phyloP scores from a whole-genome alignment of 331 rosid species.

The Erythrophleum ivorense region DNA sequence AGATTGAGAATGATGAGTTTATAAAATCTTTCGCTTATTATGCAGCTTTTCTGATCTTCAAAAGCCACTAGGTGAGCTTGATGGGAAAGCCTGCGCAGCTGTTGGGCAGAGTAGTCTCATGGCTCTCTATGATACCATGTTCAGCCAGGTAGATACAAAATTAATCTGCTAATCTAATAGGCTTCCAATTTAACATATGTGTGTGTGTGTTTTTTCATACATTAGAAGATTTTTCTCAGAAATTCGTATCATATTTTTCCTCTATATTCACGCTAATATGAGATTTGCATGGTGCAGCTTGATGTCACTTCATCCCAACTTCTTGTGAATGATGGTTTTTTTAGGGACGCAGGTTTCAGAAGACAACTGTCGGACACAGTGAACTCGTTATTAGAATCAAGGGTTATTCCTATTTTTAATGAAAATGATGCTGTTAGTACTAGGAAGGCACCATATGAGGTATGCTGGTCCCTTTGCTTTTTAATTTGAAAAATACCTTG shows the following conservation, averaged over 20 bases:
- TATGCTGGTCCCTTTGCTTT: conserved; percentile 28
- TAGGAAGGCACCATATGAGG: conserved; percentile 90
- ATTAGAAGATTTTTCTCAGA: neutral
- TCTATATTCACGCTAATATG: conserved; percentile 42
- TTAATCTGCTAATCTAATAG: neutral
- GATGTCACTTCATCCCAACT: conserved; percentile 97
- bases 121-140: conserved; percentile 98
- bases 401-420: conserved; percentile 92
- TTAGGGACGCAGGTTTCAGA: conserved; percentile 74
- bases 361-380: conserved; percentile 86
- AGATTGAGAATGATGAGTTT: conserved; percentile 30
- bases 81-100: conserved; percentile 96
- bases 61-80: conserved; percentile 76
- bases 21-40: conserved; percentile 25
- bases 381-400: conserved; percentile 59
- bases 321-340: conserved; percentile 90
- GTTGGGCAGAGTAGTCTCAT: conserved; percentile 99
- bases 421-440: conserved; percentile 98
- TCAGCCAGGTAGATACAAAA: conserved; percentile 70
- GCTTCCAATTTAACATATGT: neutral
- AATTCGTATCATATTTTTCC: neutral
- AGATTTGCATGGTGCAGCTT: conserved; percentile 62
- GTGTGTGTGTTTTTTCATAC: neutral
- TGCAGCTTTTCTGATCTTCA: conserved; percentile 94
- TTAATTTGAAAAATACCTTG: conserved; percentile 18